Base-by-base conservation (phyloP, 345 rosid species). In the Limnanthes douglasii region DNA sequence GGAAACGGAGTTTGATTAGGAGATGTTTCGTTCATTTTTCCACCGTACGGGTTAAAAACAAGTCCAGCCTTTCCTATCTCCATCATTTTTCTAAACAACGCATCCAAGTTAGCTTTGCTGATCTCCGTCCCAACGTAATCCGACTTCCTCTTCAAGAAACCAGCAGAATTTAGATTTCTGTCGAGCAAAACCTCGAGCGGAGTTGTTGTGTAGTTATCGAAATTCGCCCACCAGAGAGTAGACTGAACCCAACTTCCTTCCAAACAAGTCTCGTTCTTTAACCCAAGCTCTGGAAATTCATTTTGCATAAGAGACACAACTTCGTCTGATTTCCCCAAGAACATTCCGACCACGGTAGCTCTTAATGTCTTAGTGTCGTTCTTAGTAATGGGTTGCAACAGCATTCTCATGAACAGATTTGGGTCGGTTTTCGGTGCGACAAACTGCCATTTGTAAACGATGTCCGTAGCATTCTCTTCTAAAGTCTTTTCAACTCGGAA, bases 171-270 rank as follows among this genome's bases (percentile, higher is more conserved):
- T 0, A 54, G 54, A 37, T 52, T 16, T 9, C 76, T 56, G 0
- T 62, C 66, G 0, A 68, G 72, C 38, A 82, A 43, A 5, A 31
- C 60, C 6, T 53, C 50, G 0, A 65, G 75, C 8, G 57, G 8
- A 2, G 54, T 37, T 16, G 45, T 54, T 2, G 62, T 52, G 1
- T 56, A 67, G 3, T 40, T 52, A 1, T 57, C 42, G 28, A 51
- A 25, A 11, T 49, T 49, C 4, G 42, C 72, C 77, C 77, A 73
- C 58, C 83, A 54, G 5, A 66, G 5, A 7, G 48, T 69, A 0
- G 94, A 77, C 2, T 69, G 54, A 8, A 73, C 66, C 94, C 94
- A 81, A 6, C 69, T 61, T 46, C 47, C 45, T 9, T 76, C 78
- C 5, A 30, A 28, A 18, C 80, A 73, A 8, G 73, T 48, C 37